These are phyloP conservation scores for Erucastrum elatum DNA, from an alignment of 345 rosid genomes.

Conservation along the genomic window DNA sequence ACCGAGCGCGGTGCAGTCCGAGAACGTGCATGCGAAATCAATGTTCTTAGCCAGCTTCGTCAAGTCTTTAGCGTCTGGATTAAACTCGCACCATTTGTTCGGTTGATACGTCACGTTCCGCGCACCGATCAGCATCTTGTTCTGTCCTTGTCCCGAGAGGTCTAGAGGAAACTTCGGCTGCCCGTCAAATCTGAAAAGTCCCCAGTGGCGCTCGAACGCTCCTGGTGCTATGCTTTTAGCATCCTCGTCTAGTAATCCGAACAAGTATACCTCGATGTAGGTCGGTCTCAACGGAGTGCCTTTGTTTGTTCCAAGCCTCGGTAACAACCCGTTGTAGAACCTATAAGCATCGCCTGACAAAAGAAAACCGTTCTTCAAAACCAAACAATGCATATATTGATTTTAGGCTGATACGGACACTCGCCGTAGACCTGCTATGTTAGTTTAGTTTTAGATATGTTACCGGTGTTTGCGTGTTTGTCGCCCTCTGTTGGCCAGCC, in stretches of 20 bases:
- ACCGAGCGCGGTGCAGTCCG: slow-evolving; percentile 62
- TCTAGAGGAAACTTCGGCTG: slow-evolving; percentile 75
- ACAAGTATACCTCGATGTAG: slow-evolving; percentile 67
- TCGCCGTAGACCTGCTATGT: too few species aligned
- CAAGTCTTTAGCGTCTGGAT: slow-evolving; percentile 61
- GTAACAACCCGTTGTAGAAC: slow-evolving; percentile 75
- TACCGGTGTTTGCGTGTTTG: slow-evolving; percentile 53
- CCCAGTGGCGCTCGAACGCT: slow-evolving; percentile 88
- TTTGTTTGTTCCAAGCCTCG: slow-evolving; percentile 54
- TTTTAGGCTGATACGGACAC: too few species aligned
- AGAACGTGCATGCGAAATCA: slow-evolving; percentile 57
- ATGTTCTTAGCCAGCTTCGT: slow-evolving; percentile 65
- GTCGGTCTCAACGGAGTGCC: slow-evolving; percentile 77
- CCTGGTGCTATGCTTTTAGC: slow-evolving; percentile 54
- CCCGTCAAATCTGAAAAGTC: slow-evolving; percentile 68
- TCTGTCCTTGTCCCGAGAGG: slow-evolving; percentile 67
- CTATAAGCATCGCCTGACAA: slow-evolving; percentile 51
- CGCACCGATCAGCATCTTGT: slow-evolving; percentile 57
- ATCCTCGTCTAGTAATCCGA: slow-evolving; percentile 52
- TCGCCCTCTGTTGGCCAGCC: slow-evolving; percentile 38
- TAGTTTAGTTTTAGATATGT: background rate
- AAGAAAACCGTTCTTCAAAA: background rate
- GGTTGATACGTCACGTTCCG: slow-evolving; percentile 60
- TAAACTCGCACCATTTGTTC: slow-evolving; percentile 66
- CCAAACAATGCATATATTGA: background rate